Evolutionary conservation across 768 basidiomycete genomes (phyloP), one percentile per base, ranked within the genome.

Genomic region (Leccinum ochraceum): DNA sequence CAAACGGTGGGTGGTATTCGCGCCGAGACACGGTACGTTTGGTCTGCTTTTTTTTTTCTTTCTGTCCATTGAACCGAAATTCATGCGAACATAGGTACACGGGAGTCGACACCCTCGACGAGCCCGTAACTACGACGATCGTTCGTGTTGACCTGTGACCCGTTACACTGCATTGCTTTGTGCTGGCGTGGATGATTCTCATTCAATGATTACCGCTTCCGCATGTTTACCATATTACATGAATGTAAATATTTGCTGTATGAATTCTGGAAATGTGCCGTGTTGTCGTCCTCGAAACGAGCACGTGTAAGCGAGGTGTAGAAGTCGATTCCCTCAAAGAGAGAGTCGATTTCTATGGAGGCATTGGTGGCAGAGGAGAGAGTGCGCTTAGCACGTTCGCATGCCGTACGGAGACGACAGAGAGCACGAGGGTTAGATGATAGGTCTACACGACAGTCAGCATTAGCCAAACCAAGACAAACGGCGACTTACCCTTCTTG

Each of bases 281-380:
- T 26, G 24, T 26, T 26, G 24, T 26, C 24, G 24, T 95, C 92
- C 78, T 97, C 95, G 79, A 97, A 98, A 70, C 95, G 92, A 55
- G 95, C 95, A 82, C 96, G 95, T 70, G 96, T 98, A 72, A 98
- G 86, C 58, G 94, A 94, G 20, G 95, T 96, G 83, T 95, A 97
- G 82, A 98, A 98, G 79, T 98, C 96, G 75, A 96, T 89, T 73
- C 95, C 95, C 84, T 97, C 94, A 74, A 84, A 97, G 64, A 98
- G 89, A 53, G 95, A 97, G 81, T 98, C 96, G 72, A 98, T 97
- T 78, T 98, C 96, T 67, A 98, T 94, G 69, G 94, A 91, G 53
- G 96, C 95, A 75, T 96, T 94, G 57, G 95, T 88, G 59, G 94
- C 94, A 52, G 95, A 97, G 36, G 96, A 98, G 62, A 98, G 91